Conservation (phyloP, 2,329 filamentous ascomycete genomes). For the Exophiala sideris region DNA sequence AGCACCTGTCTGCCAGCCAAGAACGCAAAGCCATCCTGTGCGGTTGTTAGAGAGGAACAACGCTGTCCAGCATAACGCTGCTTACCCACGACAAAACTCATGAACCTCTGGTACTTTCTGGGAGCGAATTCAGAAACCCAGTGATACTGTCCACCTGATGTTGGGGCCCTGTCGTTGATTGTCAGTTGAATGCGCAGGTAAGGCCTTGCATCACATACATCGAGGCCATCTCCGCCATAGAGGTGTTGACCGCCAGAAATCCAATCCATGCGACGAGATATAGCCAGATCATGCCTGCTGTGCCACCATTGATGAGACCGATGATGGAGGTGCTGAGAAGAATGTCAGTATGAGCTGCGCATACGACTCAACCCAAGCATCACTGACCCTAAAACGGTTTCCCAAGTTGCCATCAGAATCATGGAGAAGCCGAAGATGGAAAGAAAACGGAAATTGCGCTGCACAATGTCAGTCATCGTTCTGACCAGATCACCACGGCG, state of each 20-base stretch:
- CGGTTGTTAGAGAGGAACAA: neutral
- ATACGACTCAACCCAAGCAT: neutral
- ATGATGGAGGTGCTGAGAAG: conserved; percentile 18
- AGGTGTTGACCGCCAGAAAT: conserved; percentile 39
- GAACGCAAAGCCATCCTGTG: conserved; percentile 33
- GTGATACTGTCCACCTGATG: conserved; percentile 37
- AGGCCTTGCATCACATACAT: conserved; percentile 34
- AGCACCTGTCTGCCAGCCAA: conserved; percentile 32
- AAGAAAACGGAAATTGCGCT: conserved; percentile 42
- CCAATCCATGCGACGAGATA: conserved; percentile 50
- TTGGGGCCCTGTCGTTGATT: conserved; percentile 35
- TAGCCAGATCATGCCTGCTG: conserved; percentile 51
- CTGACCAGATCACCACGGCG: no score
- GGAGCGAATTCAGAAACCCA: conserved; percentile 38
- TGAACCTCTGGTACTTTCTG: conserved; percentile 32
- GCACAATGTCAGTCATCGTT: conserved; percentile 5
- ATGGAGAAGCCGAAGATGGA: conserved; percentile 42
- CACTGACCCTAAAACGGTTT: conserved; percentile 38
- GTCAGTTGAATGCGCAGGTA: neutral
- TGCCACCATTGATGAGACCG: conserved; percentile 46
- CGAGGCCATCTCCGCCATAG: conserved; percentile 51
- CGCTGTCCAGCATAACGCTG: neutral
- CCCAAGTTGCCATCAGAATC: conserved; percentile 41
- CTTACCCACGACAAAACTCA: conserved; percentile 33
- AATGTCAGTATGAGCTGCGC: conserved; percentile 5